Evolutionary conservation across 2,329 filamentous ascomycete genomes (phyloP), one percentile per base, ranked within the genome.

Genomic region (Pseudopyricularia cyperi): DNA sequence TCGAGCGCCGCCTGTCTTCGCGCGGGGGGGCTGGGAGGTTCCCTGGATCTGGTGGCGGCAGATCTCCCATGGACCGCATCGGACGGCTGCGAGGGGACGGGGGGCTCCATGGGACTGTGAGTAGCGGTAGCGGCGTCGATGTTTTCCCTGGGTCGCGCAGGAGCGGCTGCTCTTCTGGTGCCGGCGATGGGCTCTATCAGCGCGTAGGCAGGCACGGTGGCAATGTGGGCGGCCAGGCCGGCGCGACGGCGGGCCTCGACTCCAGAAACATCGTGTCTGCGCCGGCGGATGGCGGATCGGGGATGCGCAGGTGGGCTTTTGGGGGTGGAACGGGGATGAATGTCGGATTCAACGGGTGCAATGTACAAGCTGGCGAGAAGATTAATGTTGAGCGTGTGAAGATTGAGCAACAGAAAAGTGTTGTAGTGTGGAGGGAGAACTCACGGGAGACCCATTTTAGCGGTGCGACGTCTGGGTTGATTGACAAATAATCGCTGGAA

Each of bases 1-100:
- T 57, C 55, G 5, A 57, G 50, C 4, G 51, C 44, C 30, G 53
- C 49, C 24, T 51, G 44, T 50, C 55, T 54, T 15, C 42, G 46
- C 14, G 48, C n/a, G 12, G 34, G 32, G 5, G 48, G 33, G 33
- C 48, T 52, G 7, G 50, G 46, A 32, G 54, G 26, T 49, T 32
- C 17, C 14, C 24, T 72, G 32, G 63, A 67, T 9, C 78, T 79
- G 48, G 63, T 63, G 0, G 67, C 39, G 17, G 50, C 30, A 34
- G 50, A 26, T 17, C 37, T 47, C 11, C 24, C 34, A 5, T 44
- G 39, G 14, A 24, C 19, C 24, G 17, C 46, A 15, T 30, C 46
- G 15, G 8, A 28, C 3, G 46, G 30, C n/a, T 30, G 30, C n/a
- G 30, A 15, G 24, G 30, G 24, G 46, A 56, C 48, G 24, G 50